Conservation (phyloP, 1,284 basidiomycete species). For the Naganishia sp. region DNA sequence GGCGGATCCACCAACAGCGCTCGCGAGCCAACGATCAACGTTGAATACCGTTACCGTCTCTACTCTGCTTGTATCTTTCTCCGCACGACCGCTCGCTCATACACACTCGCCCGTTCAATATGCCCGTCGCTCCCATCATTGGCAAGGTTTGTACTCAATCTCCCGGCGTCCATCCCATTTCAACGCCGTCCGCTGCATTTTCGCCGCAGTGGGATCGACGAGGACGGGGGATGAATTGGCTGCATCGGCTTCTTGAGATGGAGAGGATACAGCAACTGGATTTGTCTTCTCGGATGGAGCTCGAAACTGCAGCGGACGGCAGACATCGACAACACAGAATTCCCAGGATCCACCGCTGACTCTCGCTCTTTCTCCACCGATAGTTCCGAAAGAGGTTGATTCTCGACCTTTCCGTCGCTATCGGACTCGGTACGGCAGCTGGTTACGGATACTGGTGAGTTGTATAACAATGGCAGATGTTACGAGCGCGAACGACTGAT, state of each 20-base stretch:
- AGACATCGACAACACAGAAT: not conserved
- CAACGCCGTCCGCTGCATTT: too few species aligned
- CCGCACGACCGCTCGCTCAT: not conserved
- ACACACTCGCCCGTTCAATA: conserved; percentile 43
- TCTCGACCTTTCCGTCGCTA: conserved; percentile 69
- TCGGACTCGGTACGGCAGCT: conserved; percentile 70
- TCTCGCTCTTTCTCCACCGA: not conserved
- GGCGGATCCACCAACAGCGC: not conserved
- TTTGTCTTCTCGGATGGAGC: too few species aligned
- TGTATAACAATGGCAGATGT: conserved; percentile 41
- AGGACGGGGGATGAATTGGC: not conserved
- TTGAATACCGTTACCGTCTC: conserved; percentile 9
- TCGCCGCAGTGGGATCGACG: not conserved
- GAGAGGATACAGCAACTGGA: too few species aligned
- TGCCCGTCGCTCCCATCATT: conserved; percentile 81
- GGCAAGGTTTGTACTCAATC: conserved; percentile 60
- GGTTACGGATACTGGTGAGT: conserved; percentile 78
- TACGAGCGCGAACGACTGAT: conserved; percentile 19
- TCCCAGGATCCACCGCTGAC: not conserved
- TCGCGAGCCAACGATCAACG: conserved; percentile 17
- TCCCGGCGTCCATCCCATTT: too few species aligned
- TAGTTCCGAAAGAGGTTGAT: conserved; percentile 79
- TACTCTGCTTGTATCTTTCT: too few species aligned
- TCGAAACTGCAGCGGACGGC: too few species aligned
- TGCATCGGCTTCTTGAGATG: too few species aligned